Base-by-base conservation (phyloP, 139 green algal species). In the Chlorella sorokiniana region DNA sequence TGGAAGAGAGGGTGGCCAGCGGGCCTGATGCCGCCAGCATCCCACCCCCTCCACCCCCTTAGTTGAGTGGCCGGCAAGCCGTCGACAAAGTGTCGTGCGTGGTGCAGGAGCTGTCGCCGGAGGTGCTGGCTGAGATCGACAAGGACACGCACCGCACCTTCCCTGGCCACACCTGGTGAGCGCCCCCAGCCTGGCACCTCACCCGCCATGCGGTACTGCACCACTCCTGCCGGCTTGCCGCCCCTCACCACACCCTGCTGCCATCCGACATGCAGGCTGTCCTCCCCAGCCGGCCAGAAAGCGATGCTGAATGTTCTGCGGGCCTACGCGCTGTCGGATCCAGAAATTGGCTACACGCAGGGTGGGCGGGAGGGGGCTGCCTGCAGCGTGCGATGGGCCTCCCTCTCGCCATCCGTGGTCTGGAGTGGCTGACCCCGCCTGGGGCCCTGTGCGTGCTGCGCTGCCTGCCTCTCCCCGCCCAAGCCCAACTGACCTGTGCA, bases 71-170 rank as follows among this genome's bases (percentile, higher is more conserved):
- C 18, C 35, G 35, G 35, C 10, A 11, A 73, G 35, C 35, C 27
- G 35, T 10, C 31, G 23, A 73, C 3, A 44, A 29, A 11, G 16
- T 59, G 16, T n/a, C 10, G 29, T n/a, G 8, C 37, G 27, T 62
- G 40, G n/a, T 37, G 63, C 73, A 81, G 64, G 52, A 29, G 42
- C 41, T 88, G 23, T 35, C 61, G 1, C 27, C n/a, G 8, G 78
- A 94, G 37, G 88, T 94, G 7, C 63, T 83, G 10, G 52, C 37
- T n/a, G 89, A 93, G 31, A 96, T 96, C 27, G 90, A 96, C 0
- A 96, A 96, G 79, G 93, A 96, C 76, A 76, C 92, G 11, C 84
- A 85, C 69, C 86, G 93, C 41, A 97, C 92, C 1, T 97, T 96
- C 67, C 93, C 93, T 1, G 81, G 83, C 10, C 71, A 88, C 68